phyloP scores from a whole-genome alignment of 2,329 filamentous ascomycete species.

The Pseudogymnoascus sp. region DNA sequence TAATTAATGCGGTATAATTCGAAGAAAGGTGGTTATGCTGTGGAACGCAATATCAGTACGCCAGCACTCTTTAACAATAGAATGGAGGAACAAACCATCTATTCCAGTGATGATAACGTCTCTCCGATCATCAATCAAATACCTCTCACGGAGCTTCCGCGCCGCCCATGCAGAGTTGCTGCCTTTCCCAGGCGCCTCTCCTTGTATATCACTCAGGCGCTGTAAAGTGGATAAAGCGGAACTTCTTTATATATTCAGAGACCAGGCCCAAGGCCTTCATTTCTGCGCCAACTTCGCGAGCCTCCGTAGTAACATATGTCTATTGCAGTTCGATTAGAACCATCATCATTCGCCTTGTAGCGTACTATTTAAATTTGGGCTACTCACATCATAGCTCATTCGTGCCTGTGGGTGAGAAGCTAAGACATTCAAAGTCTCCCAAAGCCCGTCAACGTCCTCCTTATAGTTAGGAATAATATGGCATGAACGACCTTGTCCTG shows the following conservation, averaged over 20 bases:
- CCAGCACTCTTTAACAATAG: not conserved
- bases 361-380: too few relatives aligned
- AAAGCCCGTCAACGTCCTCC: constrained; percentile 61
- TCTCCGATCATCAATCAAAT: constrained; percentile 43
- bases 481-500: constrained; percentile 48
- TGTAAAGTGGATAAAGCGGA: constrained; percentile 60
- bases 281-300: constrained; percentile 54
- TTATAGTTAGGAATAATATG: constrained; percentile 70
- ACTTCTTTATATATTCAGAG: constrained; percentile 56
- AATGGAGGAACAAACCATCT: constrained; percentile 49
- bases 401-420: constrained; percentile 59
- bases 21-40: constrained; percentile 65
- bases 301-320: constrained; percentile 68
- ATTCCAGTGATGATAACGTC: constrained; percentile 65
- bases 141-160: constrained; percentile 56
- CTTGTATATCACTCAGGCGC: constrained; percentile 57
- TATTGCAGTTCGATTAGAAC: constrained; percentile 26
- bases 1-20: constrained; percentile 60
- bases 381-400: constrained; percentile 61
- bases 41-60: constrained; percentile 13
- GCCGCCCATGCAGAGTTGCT: constrained; percentile 69
- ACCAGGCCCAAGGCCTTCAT: constrained; percentile 56
- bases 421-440: constrained; percentile 62
- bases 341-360: too few relatives aligned
- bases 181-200: constrained; percentile 66